phyloP scores from a whole-genome alignment of 768 basidiomycete genomes.

The Candolleomyces aberdarensis region DNA sequence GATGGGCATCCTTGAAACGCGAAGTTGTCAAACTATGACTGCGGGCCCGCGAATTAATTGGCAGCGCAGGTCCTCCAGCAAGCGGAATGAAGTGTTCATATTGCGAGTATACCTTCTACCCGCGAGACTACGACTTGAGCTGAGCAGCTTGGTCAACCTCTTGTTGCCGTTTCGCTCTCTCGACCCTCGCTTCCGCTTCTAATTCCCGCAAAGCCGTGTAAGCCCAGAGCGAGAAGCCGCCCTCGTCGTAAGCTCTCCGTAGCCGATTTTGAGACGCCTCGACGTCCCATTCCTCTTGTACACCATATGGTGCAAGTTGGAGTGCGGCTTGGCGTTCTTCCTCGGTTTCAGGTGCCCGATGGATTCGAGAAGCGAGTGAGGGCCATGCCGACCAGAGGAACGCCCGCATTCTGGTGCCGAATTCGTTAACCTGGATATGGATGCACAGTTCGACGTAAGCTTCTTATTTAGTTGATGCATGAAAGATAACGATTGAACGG shows the following conservation, averaged over 20 bases:
- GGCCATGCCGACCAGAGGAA: conserved; percentile 48
- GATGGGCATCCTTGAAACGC: no score
- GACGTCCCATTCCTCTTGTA: conserved; percentile 45
- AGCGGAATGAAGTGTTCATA: neutral
- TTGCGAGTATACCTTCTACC: neutral
- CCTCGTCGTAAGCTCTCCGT: conserved; percentile 52
- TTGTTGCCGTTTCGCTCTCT: conserved; percentile 36
- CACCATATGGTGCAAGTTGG: conserved; percentile 19
- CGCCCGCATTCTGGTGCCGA: conserved; percentile 54
- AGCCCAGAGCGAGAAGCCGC: conserved; percentile 55
- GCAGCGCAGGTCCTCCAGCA: neutral
- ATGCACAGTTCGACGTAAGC: neutral
- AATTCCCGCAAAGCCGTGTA: conserved; percentile 51
- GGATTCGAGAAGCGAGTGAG: conserved; percentile 47
- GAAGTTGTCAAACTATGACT: no score
- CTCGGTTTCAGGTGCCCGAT: conserved; percentile 35
- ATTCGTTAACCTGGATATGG: conserved; percentile 48
- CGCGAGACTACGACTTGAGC: neutral
- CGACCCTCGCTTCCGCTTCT: conserved; percentile 53
- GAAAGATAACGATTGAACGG: conserved; percentile 20
- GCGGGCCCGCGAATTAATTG: no score
- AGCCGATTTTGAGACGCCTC: conserved; percentile 53
- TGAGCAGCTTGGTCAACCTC: conserved; percentile 12
- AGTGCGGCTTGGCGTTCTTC: conserved; percentile 22
- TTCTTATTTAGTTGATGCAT: neutral